Evolutionary conservation across 805 yeast genomes (phyloP), one percentile per base, ranked within the genome.

Genomic region (Metschnikowia amazonensis): DNA sequence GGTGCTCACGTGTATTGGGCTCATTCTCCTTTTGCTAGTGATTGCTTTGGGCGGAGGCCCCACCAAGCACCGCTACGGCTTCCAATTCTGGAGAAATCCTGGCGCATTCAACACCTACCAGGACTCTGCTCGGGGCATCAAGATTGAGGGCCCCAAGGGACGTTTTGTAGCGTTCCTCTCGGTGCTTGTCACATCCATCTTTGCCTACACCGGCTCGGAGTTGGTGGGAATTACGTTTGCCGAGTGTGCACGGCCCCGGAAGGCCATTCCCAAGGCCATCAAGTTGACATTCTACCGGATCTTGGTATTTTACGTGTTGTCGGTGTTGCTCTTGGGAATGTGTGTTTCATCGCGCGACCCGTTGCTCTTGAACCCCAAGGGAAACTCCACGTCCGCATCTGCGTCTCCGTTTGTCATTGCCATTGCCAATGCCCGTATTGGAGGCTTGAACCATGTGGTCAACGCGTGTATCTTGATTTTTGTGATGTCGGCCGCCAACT

Each of bases 1-100:
- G 65, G 82, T 86, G 28, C 36, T 81, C 32, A 80, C 86, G 5
- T 77, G 81, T 68, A 52, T 81, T 34, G 89, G 85, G n/a, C 69
- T 86, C 39, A 84, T 86, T 47, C 49, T 86, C 13, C 62, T 84
- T 42, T 68, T 84, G 43, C 74, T 84, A 52, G 66, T 82, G 47
- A 76, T 86, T 49, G 82, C 84, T 67, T 69, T 81, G 46, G 95
- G 95, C 48, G 95, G 94, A 44, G 86, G 82, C 24, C 90, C 92
- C 51, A 72, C 74, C 35, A 83, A 82, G 56, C 89, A 84, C 55
- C 75, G 92, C 63, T 65, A 78, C 28, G 92, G 90, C 1, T 85
- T 83, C 67, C 74, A 86, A 57, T 84, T 71, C 65, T 84, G 88
- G 87, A 62, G 72, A 36, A 59, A 78, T 49, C 89, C 89, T 0